Conservation (phyloP, 2,329 filamentous ascomycete genomes). For the Cryphonectria japonica region DNA sequence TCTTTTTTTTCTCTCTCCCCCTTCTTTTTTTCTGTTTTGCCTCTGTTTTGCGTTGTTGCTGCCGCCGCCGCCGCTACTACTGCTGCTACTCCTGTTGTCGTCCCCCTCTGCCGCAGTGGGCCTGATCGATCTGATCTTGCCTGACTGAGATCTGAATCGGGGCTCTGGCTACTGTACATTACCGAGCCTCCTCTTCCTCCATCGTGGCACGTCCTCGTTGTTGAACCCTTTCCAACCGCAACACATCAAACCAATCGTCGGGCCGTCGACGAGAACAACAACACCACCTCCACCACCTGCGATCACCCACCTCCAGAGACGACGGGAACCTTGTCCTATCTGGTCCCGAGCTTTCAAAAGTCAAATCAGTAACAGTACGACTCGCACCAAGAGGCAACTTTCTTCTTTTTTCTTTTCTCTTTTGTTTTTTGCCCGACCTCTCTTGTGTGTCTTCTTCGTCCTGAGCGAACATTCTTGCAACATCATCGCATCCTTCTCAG, state of each 20-base stretch:
- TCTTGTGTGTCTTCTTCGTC: slow-evolving; percentile 22
- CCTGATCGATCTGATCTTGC: slow-evolving; percentile 14
- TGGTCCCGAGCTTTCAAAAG: slow-evolving; percentile 29
- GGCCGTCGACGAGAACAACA: slow-evolving; percentile 24
- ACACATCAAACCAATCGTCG: background rate
- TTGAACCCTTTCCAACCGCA: slow-evolving; percentile 8
- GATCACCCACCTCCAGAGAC: background rate
- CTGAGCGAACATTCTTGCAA: slow-evolving; percentile 29
- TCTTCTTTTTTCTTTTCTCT: slow-evolving; percentile 27
- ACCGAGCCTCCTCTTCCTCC: slow-evolving; percentile 7
- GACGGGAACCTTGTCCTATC: background rate
- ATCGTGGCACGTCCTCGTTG: slow-evolving; percentile 18
- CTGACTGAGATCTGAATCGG: slow-evolving; percentile 18
- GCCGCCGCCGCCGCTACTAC: slow-evolving; percentile 14
- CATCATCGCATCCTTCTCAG: slow-evolving; percentile 23
- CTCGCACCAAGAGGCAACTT: slow-evolving; percentile 25
- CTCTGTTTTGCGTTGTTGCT: slow-evolving; percentile 23
- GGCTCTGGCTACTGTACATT: slow-evolving; percentile 16
- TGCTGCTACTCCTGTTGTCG: slow-evolving; percentile 2
- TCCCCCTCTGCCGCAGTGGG: slow-evolving; percentile 12
- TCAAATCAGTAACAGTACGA: slow-evolving; percentile 31
- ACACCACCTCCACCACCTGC: slow-evolving; percentile 28
- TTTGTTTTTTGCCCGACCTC: slow-evolving; percentile 27
- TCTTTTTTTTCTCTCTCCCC: background rate
- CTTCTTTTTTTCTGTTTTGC: slow-evolving; percentile 1